Conservation (phyloP, 1,284 basidiomycete species). For the Gymnopus androsaceus region DNA sequence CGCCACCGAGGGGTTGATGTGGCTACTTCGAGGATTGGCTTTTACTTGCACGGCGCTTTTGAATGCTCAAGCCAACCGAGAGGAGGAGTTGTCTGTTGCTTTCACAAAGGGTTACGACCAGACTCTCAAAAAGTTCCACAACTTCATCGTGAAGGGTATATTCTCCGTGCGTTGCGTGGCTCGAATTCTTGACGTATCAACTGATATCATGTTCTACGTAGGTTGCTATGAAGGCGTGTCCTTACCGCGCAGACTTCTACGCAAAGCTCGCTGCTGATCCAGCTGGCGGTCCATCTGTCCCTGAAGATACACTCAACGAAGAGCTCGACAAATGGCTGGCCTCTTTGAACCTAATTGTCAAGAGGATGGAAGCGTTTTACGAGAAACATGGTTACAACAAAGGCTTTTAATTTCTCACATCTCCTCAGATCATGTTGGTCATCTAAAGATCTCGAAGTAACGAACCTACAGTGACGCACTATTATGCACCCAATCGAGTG, state of each 20-base stretch:
- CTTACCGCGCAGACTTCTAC: conserved; percentile 90
- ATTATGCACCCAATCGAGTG: too few relatives aligned
- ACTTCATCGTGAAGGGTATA: conserved; percentile 82
- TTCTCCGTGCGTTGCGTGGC: conserved; percentile 68
- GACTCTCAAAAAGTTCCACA: conserved; percentile 87
- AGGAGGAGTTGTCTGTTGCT: conserved; percentile 71
- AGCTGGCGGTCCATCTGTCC: conserved; percentile 51
- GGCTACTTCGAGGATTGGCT: conserved; percentile 86
- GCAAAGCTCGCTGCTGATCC: conserved; percentile 81
- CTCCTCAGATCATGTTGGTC: neutral
- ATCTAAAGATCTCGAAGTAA: neutral
- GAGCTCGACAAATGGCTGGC: conserved; percentile 72
- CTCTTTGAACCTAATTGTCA: conserved; percentile 73
- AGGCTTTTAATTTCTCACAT: conserved; percentile 43
- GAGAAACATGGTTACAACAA: conserved; percentile 54
- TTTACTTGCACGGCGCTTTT: conserved; percentile 91
- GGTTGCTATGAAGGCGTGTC: conserved; percentile 97
- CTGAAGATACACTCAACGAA: conserved; percentile 67
- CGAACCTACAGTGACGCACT: too few relatives aligned
- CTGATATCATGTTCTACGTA: conserved; percentile 31
- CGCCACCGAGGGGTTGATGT: conserved; percentile 91
- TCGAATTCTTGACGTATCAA: neutral
- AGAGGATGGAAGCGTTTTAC: conserved; percentile 75
- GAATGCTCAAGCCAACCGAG: conserved; percentile 67
- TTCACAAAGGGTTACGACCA: conserved; percentile 86